These are phyloP conservation scores for Daldinia caldariorum DNA, from an alignment of 495 filamentous ascomycete species.

Conservation along the genomic window DNA sequence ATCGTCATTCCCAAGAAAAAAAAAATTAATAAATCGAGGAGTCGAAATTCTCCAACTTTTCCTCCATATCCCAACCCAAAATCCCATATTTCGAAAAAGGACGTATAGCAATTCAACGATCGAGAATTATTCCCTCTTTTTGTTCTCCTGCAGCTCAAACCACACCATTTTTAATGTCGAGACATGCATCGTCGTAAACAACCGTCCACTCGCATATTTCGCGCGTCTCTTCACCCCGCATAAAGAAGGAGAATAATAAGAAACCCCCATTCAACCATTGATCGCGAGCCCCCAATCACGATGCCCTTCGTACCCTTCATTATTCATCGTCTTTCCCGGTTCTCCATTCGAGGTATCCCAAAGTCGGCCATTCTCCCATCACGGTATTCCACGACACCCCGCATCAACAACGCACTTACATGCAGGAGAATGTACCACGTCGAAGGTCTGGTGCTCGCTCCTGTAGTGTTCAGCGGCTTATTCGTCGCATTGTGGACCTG, in stretches of 20 bases:
- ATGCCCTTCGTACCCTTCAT: slow-evolving; percentile 35
- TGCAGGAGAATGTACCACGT: slow-evolving; percentile 55
- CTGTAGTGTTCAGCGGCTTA: slow-evolving; percentile 72
- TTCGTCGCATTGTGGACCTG: slow-evolving; percentile 75
- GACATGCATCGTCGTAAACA: slow-evolving; percentile 34
- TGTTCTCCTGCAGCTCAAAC: slow-evolving; percentile 18
- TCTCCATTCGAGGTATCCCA: slow-evolving; percentile 31
- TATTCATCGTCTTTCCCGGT: slow-evolving; percentile 28
- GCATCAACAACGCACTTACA: slow-evolving; percentile 31
- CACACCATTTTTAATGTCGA: slow-evolving; percentile 28
- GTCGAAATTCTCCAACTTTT: slow-evolving; percentile 10
- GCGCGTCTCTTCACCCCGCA: slow-evolving; percentile 34
- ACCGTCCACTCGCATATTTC: slow-evolving; percentile 39
- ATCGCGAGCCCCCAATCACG: slow-evolving; percentile 35
- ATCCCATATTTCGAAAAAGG: slow-evolving; percentile 6
- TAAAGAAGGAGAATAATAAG: slow-evolving; percentile 1
- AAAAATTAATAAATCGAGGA: background rate
- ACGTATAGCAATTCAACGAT: slow-evolving; percentile 12
- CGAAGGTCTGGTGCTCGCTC: slow-evolving; percentile 67
- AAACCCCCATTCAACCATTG: slow-evolving; percentile 32
- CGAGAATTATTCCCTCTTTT: slow-evolving; percentile 9
- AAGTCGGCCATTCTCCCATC: slow-evolving; percentile 34
- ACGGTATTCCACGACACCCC: slow-evolving; percentile 41
- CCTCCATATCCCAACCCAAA: background rate
- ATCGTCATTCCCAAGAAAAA: background rate